Evolutionary conservation across 176 grass and related monocot species (phyloP), one percentile per base, ranked within the genome.

Genomic region (Raddia distichophylla): DNA sequence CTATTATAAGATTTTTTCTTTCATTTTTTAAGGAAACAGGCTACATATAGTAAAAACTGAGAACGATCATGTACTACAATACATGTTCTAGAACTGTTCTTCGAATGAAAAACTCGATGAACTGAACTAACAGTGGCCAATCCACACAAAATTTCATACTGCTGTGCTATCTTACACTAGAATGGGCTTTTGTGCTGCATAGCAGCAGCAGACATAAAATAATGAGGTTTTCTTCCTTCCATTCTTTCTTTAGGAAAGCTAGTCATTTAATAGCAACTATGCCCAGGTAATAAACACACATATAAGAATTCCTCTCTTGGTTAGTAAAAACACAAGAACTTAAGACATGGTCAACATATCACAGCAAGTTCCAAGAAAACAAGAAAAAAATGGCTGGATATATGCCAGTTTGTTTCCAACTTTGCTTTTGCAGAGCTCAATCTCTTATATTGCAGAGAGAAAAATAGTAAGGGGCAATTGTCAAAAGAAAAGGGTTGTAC

Each of bases 401-500:
- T 3, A 75, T 0, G 69, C 13, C 7, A 43, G 33, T 14, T 74
- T 3, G 1, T 46, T 56, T 22, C 64, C 44, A 16, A 33, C 3
- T 46, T 71, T 79, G 16, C 73, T 40, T 8, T 3, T 1, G 4
- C 5, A 55, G 43, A 10, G 32, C 1, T 52, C 48, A 57, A 55
- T 79, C 83, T 58, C 69, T 22, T 74, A 69, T 10, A 20, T 67
- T 75, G 18, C 16, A 74, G 20, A 6, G 56, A 5, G 3, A 67
- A 69, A 34, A 16, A 7, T 5, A 47, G 33, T 32, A n/a, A 74
- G 22, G 5, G 16, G 2, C 54, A 59, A 43, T 70, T 60, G 60
- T 7, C 61, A 81, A 83, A 40, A 68, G 60, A 46, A 1, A 82
- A 80, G 55, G 22, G 20, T 51, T 63, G 73, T 84, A 99, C 96